Base-by-base conservation (phyloP, 2,329 filamentous ascomycete genomes). In the Colletotrichum somersetense region DNA sequence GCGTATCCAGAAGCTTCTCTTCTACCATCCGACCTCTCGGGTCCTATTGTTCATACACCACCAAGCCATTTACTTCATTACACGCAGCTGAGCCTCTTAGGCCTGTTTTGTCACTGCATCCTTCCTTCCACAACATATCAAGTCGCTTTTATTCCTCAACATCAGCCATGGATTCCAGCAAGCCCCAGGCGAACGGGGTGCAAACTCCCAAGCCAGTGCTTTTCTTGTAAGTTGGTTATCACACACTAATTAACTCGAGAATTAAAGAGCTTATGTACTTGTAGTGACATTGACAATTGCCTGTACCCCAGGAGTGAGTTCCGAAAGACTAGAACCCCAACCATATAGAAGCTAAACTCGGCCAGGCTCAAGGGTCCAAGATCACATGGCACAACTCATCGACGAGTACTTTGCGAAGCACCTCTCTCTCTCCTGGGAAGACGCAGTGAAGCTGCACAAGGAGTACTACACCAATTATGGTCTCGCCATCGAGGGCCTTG, bases 281-380 rank as follows among this genome's bases (percentile, higher is more conserved):
- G 8, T 81, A 98, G 98, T 79, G 96, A 99, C 80, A 98, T 99
- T 79, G 96, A 99, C 86, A 99, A 99, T 80, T 99, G 97, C 83
- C 89, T 98, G 67, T 98, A 98, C 79, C 91, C 95, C 0, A 95
- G 92, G 83, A 95, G 93, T 95, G 79, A 82, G 88, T 80, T 7
- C 16, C 5, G 16, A 10, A 6, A 38, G 5, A 30, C 18, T 59
- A 38, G 10, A 18, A 23, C 2, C 4, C 11, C 40, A 52, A 23
- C 14, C 44, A 6, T 18, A 14, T 48, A n/a, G 33, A 65, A 52
- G 16, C 69, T 73, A 58, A 72, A 44, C 11, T n/a, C 3, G 12
- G 48, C 12, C 73, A 92, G 93, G 89, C 79, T 90, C 90, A 75
- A 93, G 92, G 77, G 94, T 99, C 57, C 93, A 97, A 79, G 92